phyloP scores from a whole-genome alignment of 2,329 filamentous ascomycete genomes.

The Fusarium protoensiforme region DNA sequence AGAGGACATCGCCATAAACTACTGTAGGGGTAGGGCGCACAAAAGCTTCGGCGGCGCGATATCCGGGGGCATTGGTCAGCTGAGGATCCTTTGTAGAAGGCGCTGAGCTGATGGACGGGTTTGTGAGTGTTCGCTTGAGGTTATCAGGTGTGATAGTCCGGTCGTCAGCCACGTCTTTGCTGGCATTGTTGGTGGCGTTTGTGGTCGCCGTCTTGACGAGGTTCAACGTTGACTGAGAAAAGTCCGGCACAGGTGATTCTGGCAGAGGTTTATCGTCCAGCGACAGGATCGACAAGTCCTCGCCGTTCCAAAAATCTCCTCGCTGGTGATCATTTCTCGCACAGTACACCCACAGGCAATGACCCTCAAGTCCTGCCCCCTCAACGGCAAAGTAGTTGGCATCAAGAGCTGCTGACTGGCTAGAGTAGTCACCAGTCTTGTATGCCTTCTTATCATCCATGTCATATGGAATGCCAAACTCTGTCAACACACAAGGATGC shows the following conservation, averaged over 20 bases:
- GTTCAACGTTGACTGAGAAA: slow-evolving; percentile 59
- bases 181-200: slow-evolving; percentile 13
- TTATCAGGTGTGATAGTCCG: slow-evolving; percentile 78
- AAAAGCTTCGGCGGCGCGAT: slow-evolving; percentile 92
- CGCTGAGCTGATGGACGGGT: slow-evolving; percentile 72
- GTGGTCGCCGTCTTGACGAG: slow-evolving; percentile 38
- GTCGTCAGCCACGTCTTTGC: slow-evolving; percentile 61
- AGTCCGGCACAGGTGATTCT: slow-evolving; percentile 60
- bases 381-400: slow-evolving; percentile 96
- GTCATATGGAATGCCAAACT: slow-evolving; percentile 98
- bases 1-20: slow-evolving; percentile 76
- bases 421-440: slow-evolving; percentile 93
- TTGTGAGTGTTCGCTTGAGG: slow-evolving; percentile 77
- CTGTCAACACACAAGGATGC: slow-evolving; percentile 89
- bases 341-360: slow-evolving; percentile 90
- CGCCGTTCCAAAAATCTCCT: slow-evolving; percentile 97
- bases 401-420: slow-evolving; percentile 91
- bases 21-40: slow-evolving; percentile 84
- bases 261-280: slow-evolving; percentile 78
- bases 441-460: slow-evolving; percentile 98
- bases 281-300: slow-evolving; percentile 93
- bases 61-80: slow-evolving; percentile 74
- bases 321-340: slow-evolving; percentile 85
- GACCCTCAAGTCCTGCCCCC: slow-evolving; percentile 83
- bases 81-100: slow-evolving; percentile 64